These are phyloP conservation scores for Rhododendron griersonianum DNA, from an alignment of 148 eudicot genomes.

Conservation along the genomic window DNA sequence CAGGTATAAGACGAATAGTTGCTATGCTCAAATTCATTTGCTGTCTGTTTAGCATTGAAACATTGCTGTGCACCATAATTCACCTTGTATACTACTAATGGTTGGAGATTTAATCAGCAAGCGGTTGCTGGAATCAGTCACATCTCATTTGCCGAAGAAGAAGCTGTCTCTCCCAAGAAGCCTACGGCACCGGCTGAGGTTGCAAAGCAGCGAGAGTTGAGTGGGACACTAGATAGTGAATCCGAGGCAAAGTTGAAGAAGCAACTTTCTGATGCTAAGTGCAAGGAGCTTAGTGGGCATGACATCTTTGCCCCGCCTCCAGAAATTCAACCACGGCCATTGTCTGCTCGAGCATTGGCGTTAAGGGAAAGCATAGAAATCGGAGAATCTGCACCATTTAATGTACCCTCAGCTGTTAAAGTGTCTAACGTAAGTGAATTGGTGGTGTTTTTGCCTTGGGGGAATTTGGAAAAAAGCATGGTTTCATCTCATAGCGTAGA, in stretches of 20 bases:
- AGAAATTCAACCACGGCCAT: constrained; percentile 60
- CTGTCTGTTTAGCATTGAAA: background rate
- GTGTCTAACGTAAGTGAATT: constrained; percentile 15
- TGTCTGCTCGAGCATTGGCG: constrained; percentile 54
- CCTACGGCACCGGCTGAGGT: constrained; percentile 66
- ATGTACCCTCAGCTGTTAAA: constrained; percentile 22
- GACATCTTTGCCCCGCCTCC: constrained; percentile 80
- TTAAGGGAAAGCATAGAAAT: constrained; percentile 48
- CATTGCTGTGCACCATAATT: background rate
- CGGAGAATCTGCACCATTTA: constrained; percentile 36
- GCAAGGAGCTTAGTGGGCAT: constrained; percentile 79
- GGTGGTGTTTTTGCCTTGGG: background rate
- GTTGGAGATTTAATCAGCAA: constrained; percentile 47
- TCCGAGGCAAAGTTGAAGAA: constrained; percentile 57
- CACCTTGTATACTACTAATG: background rate
- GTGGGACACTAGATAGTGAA: constrained; percentile 61
- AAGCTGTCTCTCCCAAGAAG: constrained; percentile 63
- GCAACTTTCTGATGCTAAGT: constrained; percentile 73
- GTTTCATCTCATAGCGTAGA: background rate
- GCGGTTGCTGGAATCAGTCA: constrained; percentile 77
- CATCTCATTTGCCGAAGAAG: constrained; percentile 76
- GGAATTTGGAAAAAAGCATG: background rate
- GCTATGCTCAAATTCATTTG: background rate
- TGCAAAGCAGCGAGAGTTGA: constrained; percentile 87
- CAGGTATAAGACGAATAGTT: constrained; percentile 41